Percentiles rank a stretch among this genome's conserved stretches.
Conservation (phyloP, 768 basidiomycete species). For the Panaeolus papilionaceus region DNA sequence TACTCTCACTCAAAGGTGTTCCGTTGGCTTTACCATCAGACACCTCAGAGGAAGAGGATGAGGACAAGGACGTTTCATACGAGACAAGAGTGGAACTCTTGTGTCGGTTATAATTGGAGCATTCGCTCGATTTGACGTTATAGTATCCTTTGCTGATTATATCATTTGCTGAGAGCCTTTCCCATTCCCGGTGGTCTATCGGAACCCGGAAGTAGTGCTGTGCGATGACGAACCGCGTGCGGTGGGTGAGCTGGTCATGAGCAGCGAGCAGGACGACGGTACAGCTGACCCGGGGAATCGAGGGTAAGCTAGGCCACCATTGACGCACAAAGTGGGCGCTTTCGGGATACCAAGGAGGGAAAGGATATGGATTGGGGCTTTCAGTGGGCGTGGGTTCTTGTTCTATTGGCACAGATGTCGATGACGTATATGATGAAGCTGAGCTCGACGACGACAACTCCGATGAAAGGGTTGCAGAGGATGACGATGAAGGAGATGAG, state of each 20-base stretch:
- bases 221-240: slow-evolving; percentile 67
- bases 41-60: slow-evolving; percentile 8
- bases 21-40: slow-evolving; percentile 15
- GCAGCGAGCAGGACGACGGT: slow-evolving; percentile 72
- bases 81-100: slow-evolving; percentile 10
- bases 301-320: slow-evolving; percentile 77
- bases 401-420: slow-evolving; percentile 17
- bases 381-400: slow-evolving; percentile 21
- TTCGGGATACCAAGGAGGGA: slow-evolving; percentile 74
- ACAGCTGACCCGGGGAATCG: slow-evolving; percentile 71
- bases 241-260: slow-evolving; percentile 65
- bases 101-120: slow-evolving; percentile 9
- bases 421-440: slow-evolving; percentile 21
- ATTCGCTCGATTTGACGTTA: slow-evolving; percentile 6
- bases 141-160: slow-evolving; percentile 20
- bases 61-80: background rate
- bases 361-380: slow-evolving; percentile 65
- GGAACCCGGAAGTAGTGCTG: slow-evolving; percentile 82
- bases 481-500: slow-evolving; percentile 23
- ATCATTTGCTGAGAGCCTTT: slow-evolving; percentile 26
- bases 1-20: slow-evolving; percentile 9
- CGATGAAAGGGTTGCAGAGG: slow-evolving; percentile 16
- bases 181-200: slow-evolving; percentile 45
- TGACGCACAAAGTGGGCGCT: slow-evolving; percentile 80
- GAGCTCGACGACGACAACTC: slow-evolving; percentile 7